These are phyloP conservation scores for Triticum urartu DNA, from an alignment of 176 grass and related monocot genomes.

Conservation along the genomic window DNA sequence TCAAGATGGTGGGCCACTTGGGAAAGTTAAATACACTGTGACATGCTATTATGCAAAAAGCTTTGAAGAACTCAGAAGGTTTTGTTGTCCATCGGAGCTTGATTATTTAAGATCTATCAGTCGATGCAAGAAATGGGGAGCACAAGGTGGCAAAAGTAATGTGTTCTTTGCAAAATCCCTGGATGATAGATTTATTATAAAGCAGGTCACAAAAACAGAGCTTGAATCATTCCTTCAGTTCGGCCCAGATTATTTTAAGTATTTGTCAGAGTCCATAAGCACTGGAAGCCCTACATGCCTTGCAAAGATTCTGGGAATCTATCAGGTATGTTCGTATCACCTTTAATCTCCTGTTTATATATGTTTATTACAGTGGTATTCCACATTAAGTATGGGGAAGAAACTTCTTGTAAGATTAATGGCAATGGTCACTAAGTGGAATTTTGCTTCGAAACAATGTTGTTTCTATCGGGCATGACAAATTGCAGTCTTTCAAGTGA, in stretches of 20 bases:
- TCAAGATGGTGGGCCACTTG: constrained; percentile 64
- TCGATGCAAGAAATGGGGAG: constrained; percentile 93
- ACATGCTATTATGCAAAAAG: constrained; percentile 88
- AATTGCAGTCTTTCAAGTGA: not conserved
- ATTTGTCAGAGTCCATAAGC: constrained; percentile 86
- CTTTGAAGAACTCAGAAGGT: constrained; percentile 85
- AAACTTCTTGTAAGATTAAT: constrained; percentile 8
- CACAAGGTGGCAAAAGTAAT: constrained; percentile 98
- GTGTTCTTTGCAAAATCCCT: constrained; percentile 98
- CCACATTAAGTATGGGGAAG: constrained; percentile 13
- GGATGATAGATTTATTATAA: constrained; percentile 99
- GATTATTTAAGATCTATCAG: constrained; percentile 91
- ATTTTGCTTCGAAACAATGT: not conserved
- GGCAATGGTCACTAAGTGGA: not conserved
- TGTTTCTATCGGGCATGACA: not conserved
- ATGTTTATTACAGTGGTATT: constrained; percentile 4
- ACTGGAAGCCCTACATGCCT: constrained; percentile 88
- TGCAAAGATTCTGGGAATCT: constrained; percentile 97
- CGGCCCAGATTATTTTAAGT: constrained; percentile 87
- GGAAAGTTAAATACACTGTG: constrained; percentile 80
- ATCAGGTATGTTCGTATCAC: constrained; percentile 64
- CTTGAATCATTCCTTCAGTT: constrained; percentile 99
- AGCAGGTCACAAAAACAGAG: constrained; percentile 98
- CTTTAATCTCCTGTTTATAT: constrained; percentile 8
- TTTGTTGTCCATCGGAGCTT: constrained; percentile 85